A percentile compares a stretch with the other conserved stretches of the same genome.
phyloP scores from a whole-genome alignment of 305 asterid species.

The Plantago coronopus region DNA sequence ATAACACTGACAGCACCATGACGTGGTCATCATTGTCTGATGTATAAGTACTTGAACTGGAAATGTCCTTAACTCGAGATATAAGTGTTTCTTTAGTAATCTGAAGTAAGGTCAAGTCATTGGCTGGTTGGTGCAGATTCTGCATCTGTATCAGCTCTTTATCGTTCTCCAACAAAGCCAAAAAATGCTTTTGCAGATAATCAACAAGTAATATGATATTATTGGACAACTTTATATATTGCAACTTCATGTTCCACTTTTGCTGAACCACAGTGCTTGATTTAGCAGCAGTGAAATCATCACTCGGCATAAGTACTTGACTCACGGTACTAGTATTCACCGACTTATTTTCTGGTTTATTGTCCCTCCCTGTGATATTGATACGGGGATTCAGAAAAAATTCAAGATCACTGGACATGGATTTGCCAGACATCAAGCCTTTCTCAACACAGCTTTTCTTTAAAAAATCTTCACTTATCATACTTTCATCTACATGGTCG shows the following conservation, averaged over 20 bases:
- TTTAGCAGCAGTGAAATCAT: constrained; percentile 37
- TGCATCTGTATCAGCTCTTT: constrained; percentile 29
- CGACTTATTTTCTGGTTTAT: constrained; percentile 35
- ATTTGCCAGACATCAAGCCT: constrained; percentile 40
- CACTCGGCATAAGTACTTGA: constrained; percentile 31
- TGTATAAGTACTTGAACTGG: constrained; percentile 23
- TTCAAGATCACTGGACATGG: constrained; percentile 65
- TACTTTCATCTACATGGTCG: constrained; percentile 32
- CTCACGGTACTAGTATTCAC: constrained; percentile 24
- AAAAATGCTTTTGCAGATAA: constrained; percentile 35
- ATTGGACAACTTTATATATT: constrained; percentile 45
- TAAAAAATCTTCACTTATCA: constrained; percentile 31
- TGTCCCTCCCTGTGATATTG: constrained; percentile 35
- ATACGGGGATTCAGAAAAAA: constrained; percentile 56
- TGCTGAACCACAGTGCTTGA: constrained; percentile 39
- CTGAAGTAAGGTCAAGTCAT: constrained; percentile 35
- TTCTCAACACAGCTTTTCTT: constrained; percentile 39
- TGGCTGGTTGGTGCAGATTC: constrained; percentile 31
- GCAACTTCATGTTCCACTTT: constrained; percentile 43
- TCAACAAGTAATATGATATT: constrained; percentile 39
- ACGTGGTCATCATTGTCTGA: constrained; percentile 32
- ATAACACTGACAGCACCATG: constrained; percentile 36
- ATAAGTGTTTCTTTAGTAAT: constrained; percentile 43
- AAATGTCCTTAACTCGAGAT: constrained; percentile 31
- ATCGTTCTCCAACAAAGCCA: constrained; percentile 41